Conservation (phyloP, 192 early-diverging fungal genomes). For the Neocallimastix lanati region DNA sequence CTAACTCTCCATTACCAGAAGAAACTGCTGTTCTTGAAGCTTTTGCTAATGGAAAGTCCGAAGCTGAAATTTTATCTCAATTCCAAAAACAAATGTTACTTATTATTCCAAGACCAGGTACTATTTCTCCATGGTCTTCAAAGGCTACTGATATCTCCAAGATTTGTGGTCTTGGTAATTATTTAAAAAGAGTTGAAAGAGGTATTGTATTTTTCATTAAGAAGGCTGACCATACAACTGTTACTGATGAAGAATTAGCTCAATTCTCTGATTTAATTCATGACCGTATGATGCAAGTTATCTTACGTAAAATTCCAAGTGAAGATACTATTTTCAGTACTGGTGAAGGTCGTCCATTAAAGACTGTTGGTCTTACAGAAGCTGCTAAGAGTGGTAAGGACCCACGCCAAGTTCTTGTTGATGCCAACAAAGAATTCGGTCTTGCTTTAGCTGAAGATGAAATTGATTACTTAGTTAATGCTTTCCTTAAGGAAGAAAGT, state of each 20-base stretch:
- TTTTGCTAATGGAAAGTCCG: constrained; percentile 9
- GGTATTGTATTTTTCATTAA: constrained; percentile 53
- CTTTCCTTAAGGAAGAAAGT: constrained; percentile 43
- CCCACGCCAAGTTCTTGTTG: constrained; percentile 41
- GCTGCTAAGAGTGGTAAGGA: constrained; percentile 13
- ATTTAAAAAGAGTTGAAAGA: constrained; percentile 75
- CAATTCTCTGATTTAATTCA: constrained; percentile 35
- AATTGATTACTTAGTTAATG: constrained; percentile 81
- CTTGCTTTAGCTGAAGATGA: constrained; percentile 92
- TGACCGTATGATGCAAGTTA: constrained; percentile 90
- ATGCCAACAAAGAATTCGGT: constrained; percentile 77
- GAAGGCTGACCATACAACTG: constrained; percentile 6
- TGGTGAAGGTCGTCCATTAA: constrained; percentile 35
- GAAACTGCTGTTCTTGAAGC: constrained; percentile 18
- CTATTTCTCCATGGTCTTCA: constrained; percentile 97
- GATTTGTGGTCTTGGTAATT: constrained; percentile 59
- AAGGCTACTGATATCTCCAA: constrained; percentile 97
- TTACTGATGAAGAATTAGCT: constrained; percentile 22
- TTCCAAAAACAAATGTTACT: constrained; percentile 15
- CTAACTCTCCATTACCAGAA: constrained; percentile 16
- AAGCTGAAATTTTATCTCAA: neutral
- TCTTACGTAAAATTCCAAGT: constrained; percentile 28
- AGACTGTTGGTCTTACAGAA: constrained; percentile 33
- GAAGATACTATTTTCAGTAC: constrained; percentile 6
- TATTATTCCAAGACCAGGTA: constrained; percentile 80